A percentile compares a stretch with the other conserved stretches of the same genome.
Conservation (phyloP, 164 flowering plant species). For the Kingdonia uniflora region DNA sequence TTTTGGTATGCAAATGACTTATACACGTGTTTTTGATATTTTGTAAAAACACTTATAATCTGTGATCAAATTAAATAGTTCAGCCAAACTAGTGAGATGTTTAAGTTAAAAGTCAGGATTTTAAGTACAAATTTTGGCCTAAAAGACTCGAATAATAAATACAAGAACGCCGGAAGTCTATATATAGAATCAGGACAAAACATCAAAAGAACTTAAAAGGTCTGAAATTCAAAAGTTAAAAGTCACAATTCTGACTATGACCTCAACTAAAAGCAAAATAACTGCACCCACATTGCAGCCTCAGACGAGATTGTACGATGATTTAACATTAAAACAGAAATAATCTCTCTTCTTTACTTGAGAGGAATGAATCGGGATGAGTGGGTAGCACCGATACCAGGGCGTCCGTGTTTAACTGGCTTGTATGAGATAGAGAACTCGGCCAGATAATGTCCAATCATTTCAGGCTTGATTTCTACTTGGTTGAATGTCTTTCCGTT, state of each 20-base stretch:
- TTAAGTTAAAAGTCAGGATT: too few species aligned
- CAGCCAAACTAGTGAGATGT: too few species aligned
- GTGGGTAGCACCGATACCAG: slow-evolving; percentile 73
- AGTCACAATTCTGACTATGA: neutral
- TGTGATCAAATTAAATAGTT: too few species aligned
- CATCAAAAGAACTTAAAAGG: neutral
- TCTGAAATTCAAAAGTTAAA: neutral
- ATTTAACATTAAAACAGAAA: too few species aligned
- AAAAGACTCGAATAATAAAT: too few species aligned
- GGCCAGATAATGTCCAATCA: slow-evolving; percentile 58
- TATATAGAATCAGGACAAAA: too few species aligned
- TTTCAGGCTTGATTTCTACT: slow-evolving; percentile 63
- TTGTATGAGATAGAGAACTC: slow-evolving; percentile 63
- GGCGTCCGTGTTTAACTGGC: slow-evolving; percentile 69
- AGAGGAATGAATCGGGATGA: slow-evolving; percentile 51
- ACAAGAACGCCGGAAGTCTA: too few species aligned
- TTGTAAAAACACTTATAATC: too few species aligned
- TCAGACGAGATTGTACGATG: too few species aligned
- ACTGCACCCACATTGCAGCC: neutral
- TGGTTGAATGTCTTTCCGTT: slow-evolving; percentile 69
- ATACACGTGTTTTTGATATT: too few species aligned
- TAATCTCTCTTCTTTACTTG: slow-evolving; percentile 14
- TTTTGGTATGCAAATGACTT: too few species aligned
- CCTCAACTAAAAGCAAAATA: neutral
- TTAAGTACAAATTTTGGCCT: too few species aligned